Evolutionary conservation across 140 eudicot genomes (phyloP).

Genomic region (Oenanthe javanica): DNA sequence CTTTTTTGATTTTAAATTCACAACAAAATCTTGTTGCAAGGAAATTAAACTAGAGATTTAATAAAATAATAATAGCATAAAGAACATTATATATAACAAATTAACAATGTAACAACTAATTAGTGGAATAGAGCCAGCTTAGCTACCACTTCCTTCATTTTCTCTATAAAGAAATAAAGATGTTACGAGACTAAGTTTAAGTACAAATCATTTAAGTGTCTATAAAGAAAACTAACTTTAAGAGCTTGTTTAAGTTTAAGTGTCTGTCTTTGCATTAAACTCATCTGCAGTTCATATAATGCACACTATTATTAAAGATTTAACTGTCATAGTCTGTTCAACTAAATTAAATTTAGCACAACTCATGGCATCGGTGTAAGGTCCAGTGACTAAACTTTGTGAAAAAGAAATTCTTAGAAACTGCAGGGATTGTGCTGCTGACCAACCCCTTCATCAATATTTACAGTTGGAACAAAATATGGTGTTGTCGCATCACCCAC

Average conservation of each 20-base stretch:
- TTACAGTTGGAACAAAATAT: constrained; percentile 29
- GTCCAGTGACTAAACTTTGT: not conserved
- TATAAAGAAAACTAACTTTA: no score
- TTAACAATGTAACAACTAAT: not conserved
- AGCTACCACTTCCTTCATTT: not conserved
- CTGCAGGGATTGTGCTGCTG: not conserved
- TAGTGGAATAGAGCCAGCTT: not conserved
- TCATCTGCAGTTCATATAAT: not conserved
- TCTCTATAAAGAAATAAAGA: not conserved
- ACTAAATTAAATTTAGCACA: not conserved
- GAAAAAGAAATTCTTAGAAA: not conserved
- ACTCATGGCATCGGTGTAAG: not conserved
- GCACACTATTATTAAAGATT: not conserved
- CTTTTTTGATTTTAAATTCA: not conserved
- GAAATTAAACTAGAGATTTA: not conserved
- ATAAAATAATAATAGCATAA: not conserved
- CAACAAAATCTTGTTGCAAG: not conserved
- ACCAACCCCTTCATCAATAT: constrained; percentile 9
- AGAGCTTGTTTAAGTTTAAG: not conserved
- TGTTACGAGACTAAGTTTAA: not conserved
- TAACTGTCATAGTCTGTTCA: not conserved
- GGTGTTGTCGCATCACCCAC: constrained; percentile 15
- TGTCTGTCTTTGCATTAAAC: not conserved
- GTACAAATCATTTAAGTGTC: no score
- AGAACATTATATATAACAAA: not conserved